Evolutionary conservation across 345 rosid genomes (phyloP), one percentile per base, ranked within the genome.

Genomic region (Clarkia xantiana): DNA sequence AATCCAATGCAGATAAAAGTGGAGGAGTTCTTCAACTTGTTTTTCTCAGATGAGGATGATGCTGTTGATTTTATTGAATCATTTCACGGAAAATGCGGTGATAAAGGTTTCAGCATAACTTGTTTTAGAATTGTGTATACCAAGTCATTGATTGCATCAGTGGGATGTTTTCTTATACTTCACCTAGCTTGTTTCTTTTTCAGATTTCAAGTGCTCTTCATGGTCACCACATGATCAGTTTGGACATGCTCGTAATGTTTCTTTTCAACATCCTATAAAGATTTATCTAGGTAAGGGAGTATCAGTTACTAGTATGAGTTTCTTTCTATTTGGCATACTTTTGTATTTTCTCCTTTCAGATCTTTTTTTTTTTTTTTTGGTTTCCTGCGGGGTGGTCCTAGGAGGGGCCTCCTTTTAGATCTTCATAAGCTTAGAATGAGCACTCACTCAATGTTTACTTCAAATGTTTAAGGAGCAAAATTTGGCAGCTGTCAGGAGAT

Each of bases 181-280:
- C 14, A 15, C 43, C 57, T 44, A 14, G 39, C 38, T 49, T 56
- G 15, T 61, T 44, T 50, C 18, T 45, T 61, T 62, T 71, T 55
- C 83, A 91, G 98, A 84, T 58, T 84, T 91, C 59, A 73, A 64
- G 67, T 79, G 93, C 72, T 62, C 94, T 60, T 68, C 81, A 20
- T 91, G 98, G 98, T 53, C 57, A 52, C 68, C 73, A 40, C 77
- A 84, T 68, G 80, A 81, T 18, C 65, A 83, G 64, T 75, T 73
- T 71, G 89, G 93, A 45, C 80, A 80, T 64, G 62, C 69, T 10
- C 98, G 98, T 63, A 71, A 76, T 40, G 75, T 80, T 53, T 81
- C 80, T 57, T 91, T 91, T 78, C 87, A 77, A 51, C 98, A 91
- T 78, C 98, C 98, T 12, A 86, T 91, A 62, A 86, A 86, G 77